These are phyloP conservation scores for Phytophthora palmivora DNA, from an alignment of 352 stramenopile genomes.

Conservation along the genomic window DNA sequence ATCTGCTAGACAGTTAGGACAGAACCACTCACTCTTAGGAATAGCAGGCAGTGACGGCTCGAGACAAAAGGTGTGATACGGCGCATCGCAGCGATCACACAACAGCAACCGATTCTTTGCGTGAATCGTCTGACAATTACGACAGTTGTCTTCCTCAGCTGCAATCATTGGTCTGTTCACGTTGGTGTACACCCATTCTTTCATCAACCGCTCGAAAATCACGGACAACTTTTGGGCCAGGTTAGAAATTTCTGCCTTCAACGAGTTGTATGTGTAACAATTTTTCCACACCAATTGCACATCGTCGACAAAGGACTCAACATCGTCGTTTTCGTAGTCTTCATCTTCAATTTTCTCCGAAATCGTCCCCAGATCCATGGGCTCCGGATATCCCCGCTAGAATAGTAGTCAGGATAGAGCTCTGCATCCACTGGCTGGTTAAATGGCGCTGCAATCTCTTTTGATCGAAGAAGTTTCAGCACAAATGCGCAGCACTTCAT, in stretches of 20 bases:
- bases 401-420: conserved; percentile 87
- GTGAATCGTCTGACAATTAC: conserved; percentile 75
- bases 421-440: conserved; percentile 87
- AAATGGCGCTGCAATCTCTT: conserved; percentile 81
- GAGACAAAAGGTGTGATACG: conserved; percentile 87
- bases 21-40: conserved; percentile 81
- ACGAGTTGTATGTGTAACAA: conserved; percentile 85
- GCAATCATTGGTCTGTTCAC: conserved; percentile 60
- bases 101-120: conserved; percentile 71
- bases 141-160: conserved; percentile 81
- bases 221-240: conserved; percentile 78
- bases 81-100: conserved; percentile 85
- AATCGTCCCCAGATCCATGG: conserved; percentile 87
- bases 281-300: conserved; percentile 89
- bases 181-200: conserved; percentile 78
- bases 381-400: conserved; percentile 73
- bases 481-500: conserved; percentile 77
- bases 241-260: conserved; percentile 81
- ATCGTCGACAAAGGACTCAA: conserved; percentile 84
- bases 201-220: conserved; percentile 84
- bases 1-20: conserved; percentile 62
- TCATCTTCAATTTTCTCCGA: conserved; percentile 86
- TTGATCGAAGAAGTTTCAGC: conserved; percentile 76
- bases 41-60: conserved; percentile 60
- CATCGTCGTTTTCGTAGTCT: conserved; percentile 86